Percentiles rank a stretch among this genome's conserved stretches.
Conservation (phyloP, 805 yeast genomes). For the Yarrowia sp. region DNA sequence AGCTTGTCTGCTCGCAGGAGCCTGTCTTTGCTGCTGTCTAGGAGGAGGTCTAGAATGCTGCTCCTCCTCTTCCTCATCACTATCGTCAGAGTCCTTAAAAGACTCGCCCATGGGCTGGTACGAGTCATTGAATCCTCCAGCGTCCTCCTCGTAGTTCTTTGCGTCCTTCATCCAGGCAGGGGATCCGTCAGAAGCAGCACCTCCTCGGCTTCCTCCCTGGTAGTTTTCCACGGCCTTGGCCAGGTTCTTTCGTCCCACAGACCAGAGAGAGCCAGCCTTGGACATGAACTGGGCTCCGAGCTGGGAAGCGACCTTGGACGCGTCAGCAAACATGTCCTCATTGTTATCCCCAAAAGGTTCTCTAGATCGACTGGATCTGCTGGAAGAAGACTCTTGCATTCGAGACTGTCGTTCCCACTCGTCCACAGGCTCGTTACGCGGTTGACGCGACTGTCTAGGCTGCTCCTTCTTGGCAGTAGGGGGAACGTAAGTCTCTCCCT, state of each 20-base stretch:
- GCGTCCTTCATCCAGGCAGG: slow-evolving; percentile 83
- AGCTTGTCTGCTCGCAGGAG: background rate
- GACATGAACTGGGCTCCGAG: slow-evolving; percentile 60
- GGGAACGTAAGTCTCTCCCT: slow-evolving; percentile 41
- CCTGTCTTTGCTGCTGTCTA: background rate
- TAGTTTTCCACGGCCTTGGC: slow-evolving; percentile 69
- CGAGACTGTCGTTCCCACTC: slow-evolving; percentile 32
- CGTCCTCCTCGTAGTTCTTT: slow-evolving; percentile 51
- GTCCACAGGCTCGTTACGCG: slow-evolving; percentile 6
- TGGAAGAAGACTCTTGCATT: slow-evolving; percentile 4
- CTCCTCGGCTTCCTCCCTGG: slow-evolving; percentile 49
- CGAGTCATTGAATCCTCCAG: slow-evolving; percentile 3
- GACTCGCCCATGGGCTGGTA: slow-evolving; percentile 29
- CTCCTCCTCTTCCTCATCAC: slow-evolving; percentile 33
- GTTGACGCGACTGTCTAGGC: slow-evolving; percentile 1
- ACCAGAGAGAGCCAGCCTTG: slow-evolving; percentile 65
- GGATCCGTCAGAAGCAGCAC: slow-evolving; percentile 48
- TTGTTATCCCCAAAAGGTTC: background rate
- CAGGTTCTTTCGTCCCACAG: slow-evolving; percentile 65
- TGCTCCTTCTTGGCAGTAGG: background rate
- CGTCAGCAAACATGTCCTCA: slow-evolving; percentile 26
- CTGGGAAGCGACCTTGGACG: slow-evolving; percentile 33
- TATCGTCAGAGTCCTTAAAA: slow-evolving; percentile 34
- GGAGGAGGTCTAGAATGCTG: slow-evolving; percentile 39
- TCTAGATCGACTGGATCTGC: slow-evolving; percentile 10